phyloP scores from a whole-genome alignment of 177 flowering plant genomes.

The Tripterygium wilfordii region DNA sequence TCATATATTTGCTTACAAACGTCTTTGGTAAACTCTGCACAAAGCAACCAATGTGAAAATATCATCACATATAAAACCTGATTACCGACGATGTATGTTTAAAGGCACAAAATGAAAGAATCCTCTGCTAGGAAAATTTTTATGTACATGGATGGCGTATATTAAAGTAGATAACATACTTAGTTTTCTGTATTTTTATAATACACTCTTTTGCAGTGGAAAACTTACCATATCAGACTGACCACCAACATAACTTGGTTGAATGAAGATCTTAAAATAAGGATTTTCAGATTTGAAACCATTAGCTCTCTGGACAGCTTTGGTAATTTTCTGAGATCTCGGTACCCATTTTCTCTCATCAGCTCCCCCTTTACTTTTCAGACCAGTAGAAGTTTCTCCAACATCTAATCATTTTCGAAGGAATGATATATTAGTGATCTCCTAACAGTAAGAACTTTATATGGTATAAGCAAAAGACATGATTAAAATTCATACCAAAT shows the following conservation, averaged over 20 bases:
- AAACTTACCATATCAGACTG: neutral
- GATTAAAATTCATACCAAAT: neutral
- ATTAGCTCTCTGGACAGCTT: neutral
- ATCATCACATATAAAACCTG: too few relatives aligned
- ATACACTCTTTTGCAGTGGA: neutral
- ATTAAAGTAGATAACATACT: too few relatives aligned
- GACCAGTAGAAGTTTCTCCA: too few relatives aligned
- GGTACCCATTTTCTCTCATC: neutral
- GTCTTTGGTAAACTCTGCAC: neutral
- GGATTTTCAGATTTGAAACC: neutral
- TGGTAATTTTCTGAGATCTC: neutral
- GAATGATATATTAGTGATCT: too few relatives aligned
- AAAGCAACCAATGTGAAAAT: too few relatives aligned
- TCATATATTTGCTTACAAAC: neutral
- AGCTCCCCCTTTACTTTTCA: neutral
- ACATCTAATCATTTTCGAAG: too few relatives aligned
- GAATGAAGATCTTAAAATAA: neutral
- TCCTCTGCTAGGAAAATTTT: too few relatives aligned
- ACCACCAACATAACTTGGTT: neutral
- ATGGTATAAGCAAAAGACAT: neutral
- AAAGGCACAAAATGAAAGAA: too few relatives aligned
- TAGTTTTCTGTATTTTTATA: too few relatives aligned
- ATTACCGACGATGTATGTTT: too few relatives aligned
- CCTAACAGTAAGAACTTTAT: too few relatives aligned
- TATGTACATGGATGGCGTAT: too few relatives aligned